Evolutionary conservation across 345 rosid genomes (phyloP).

Genomic region (Brassica nigra): DNA sequence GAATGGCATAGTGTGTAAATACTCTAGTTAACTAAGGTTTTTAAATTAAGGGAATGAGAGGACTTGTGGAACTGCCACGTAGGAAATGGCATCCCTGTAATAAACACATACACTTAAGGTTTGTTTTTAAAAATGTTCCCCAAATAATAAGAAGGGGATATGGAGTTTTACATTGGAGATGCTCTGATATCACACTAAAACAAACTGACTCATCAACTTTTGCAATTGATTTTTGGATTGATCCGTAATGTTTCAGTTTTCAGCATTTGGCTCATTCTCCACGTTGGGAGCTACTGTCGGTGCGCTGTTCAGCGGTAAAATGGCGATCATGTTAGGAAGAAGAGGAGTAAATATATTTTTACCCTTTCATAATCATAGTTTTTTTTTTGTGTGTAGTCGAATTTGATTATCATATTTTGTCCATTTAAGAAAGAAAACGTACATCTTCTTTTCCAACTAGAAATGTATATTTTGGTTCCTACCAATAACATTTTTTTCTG

Average conservation of each 20-base stretch:
- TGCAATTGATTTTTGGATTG: neutral
- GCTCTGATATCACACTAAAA: neutral
- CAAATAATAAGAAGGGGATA: no score
- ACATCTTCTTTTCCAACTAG: neutral
- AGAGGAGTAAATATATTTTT: slow-evolving; percentile 23
- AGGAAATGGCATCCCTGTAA: no score
- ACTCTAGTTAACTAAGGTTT: no score
- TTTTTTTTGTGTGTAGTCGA: neutral
- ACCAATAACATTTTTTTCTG: neutral
- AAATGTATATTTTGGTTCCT: neutral
- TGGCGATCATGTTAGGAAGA: slow-evolving; percentile 41
- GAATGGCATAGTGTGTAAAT: no score
- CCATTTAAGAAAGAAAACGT: neutral
- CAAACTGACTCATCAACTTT: slow-evolving; percentile 1
- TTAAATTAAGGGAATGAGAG: no score
- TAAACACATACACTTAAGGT: no score
- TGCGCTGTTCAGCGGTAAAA: slow-evolving; percentile 39
- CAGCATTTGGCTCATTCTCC: slow-evolving; percentile 38
- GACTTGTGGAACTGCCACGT: no score
- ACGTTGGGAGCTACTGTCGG: slow-evolving; percentile 43
- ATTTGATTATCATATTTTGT: neutral
- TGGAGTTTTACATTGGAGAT: no score
- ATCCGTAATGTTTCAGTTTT: slow-evolving; percentile 26
- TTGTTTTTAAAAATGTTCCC: no score
- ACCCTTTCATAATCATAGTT: neutral